Percentiles rank a stretch among this genome's conserved stretches.
phyloP scores from a whole-genome alignment of 805 yeast species.

The Cyberlindnera xylosilytica region DNA sequence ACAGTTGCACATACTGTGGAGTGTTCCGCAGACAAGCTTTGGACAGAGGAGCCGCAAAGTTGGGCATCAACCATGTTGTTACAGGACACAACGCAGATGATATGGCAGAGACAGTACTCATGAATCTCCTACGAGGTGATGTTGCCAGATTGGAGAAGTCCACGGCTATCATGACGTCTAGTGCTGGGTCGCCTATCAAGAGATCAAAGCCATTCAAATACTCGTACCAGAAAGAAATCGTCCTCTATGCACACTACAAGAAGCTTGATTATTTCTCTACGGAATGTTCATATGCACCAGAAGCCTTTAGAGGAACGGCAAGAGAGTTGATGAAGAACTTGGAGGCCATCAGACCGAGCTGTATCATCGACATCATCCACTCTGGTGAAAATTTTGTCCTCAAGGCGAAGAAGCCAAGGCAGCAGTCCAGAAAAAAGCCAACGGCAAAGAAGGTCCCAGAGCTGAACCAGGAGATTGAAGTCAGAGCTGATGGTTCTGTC shows the following conservation, averaged over 20 bases:
- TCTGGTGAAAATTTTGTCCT: conserved; percentile 86
- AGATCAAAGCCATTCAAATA: conserved; percentile 95
- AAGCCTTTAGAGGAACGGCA: conserved; percentile 97
- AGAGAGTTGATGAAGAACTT: conserved; percentile 86
- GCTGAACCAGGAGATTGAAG: conserved; percentile 40
- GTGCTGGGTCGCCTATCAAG: conserved; percentile 83
- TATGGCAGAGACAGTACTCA: conserved; percentile 96
- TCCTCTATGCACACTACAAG: conserved; percentile 93
- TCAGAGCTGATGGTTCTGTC: conserved; percentile 62
- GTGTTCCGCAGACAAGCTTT: conserved; percentile 94
- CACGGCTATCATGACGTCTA: conserved; percentile 78
- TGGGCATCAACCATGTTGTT: conserved; percentile 85
- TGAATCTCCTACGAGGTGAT: conserved; percentile 96
- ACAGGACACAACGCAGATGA: conserved; percentile 99
- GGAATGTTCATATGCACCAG: conserved; percentile 98
- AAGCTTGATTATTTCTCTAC: conserved; percentile 94
- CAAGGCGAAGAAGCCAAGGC: conserved; percentile 50
- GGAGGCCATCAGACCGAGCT: conserved; percentile 86
- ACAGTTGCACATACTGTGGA: conserved; percentile 97
- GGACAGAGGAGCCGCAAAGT: conserved; percentile 89
- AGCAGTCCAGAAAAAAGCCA: conserved; percentile 19
- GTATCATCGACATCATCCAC: conserved; percentile 90
- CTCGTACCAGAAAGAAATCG: conserved; percentile 95
- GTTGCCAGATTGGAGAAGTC: conserved; percentile 88
- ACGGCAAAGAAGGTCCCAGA: conserved; percentile 11